Evolutionary conservation across 2,329 filamentous ascomycete species (phyloP).

Genomic region (Botrytis byssoidea): DNA sequence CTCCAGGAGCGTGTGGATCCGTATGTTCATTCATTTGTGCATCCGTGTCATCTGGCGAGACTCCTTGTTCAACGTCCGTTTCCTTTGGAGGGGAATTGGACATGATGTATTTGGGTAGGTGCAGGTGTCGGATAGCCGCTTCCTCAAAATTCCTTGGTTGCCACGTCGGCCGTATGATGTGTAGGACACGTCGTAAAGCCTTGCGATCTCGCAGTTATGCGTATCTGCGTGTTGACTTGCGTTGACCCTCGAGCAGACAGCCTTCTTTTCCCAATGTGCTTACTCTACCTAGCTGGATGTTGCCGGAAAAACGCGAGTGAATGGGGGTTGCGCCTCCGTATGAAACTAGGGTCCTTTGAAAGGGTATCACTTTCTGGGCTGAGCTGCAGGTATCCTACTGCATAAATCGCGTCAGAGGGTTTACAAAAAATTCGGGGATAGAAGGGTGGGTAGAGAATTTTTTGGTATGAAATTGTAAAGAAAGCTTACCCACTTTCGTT

Average conservation of each 20-base stretch:
- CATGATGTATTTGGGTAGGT: slow-evolving; percentile 76
- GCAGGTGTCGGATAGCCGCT: slow-evolving; percentile 41
- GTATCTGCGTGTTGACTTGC: slow-evolving; percentile 26
- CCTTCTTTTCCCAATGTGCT: slow-evolving; percentile 29
- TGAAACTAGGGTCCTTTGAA: slow-evolving; percentile 26
- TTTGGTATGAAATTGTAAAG: slow-evolving; percentile 15
- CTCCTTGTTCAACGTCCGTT: slow-evolving; percentile 82
- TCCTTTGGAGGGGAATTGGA: slow-evolving; percentile 94
- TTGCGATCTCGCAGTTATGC: slow-evolving; percentile 30
- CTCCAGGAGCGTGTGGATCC: slow-evolving; percentile 45
- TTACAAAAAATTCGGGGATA: slow-evolving; percentile 16
- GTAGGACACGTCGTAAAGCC: slow-evolving; percentile 30
- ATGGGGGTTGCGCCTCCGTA: slow-evolving; percentile 28
- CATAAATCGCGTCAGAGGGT: slow-evolving; percentile 23
- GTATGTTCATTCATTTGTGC: slow-evolving; percentile 77
- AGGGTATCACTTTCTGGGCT: slow-evolving; percentile 21
- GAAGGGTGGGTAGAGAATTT: slow-evolving; percentile 11
- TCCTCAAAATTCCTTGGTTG: slow-evolving; percentile 37
- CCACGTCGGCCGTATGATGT: slow-evolving; percentile 36
- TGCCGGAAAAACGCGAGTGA: slow-evolving; percentile 32
- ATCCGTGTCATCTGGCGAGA: slow-evolving; percentile 86
- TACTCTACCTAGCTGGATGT: slow-evolving; percentile 31
- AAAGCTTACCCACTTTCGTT: slow-evolving; percentile 22
- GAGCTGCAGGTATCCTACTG: slow-evolving; percentile 23
- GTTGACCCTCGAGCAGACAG: slow-evolving; percentile 34